Base-by-base conservation (phyloP, 2,329 filamentous ascomycete species). In the Blastomyces emzantsi region DNA sequence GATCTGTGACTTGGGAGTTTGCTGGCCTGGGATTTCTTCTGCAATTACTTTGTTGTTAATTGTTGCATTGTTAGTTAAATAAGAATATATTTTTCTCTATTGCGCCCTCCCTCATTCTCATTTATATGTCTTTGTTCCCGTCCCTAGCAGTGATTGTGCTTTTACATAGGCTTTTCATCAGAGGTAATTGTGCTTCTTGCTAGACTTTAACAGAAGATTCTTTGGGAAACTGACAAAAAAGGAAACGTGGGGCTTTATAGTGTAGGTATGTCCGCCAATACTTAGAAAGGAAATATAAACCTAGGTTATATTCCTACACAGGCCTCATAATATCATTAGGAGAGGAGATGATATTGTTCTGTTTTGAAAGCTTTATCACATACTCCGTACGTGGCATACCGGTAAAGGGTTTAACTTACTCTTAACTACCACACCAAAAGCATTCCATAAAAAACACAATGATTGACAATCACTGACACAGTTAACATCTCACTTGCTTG, bases 1-100 rank as follows among this genome's bases (percentile, higher is more conserved):
- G 54, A 19, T 56, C 9, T 49, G 52, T 62, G 33, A 36, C 28
- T 49, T 25, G 33, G 61, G 61, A 56, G 51, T 56, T 62, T 62
- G n/a, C 39, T 57, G 51, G 61, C 36, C 33, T 47, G 52, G 61
- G 51, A 43, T 62, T 62, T 39, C 45, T 47, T 39, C 28, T 62
- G 13, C 8, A 33, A 28, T 49, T 56, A 30, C 30, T 28, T 49
- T 55, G 19, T 54, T 54, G n/a, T 51, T 17, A 54, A 51, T 54
- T 54, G 5, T 43, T 22, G 17, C 39, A 55, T 61, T 22, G 4
- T 28, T 19, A 41, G 47, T 61, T 33, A 49, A 59, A 60, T 49
- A 11, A 17, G 19, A 60, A 36, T 60, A 1, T 36, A 8, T 30
- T 22, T 49, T 22, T 11, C n/a, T 8, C 11, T 22, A 2, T 39